Evolutionary conservation across 805 yeast genomes (phyloP).

Genomic region (Millerozyma miso): DNA sequence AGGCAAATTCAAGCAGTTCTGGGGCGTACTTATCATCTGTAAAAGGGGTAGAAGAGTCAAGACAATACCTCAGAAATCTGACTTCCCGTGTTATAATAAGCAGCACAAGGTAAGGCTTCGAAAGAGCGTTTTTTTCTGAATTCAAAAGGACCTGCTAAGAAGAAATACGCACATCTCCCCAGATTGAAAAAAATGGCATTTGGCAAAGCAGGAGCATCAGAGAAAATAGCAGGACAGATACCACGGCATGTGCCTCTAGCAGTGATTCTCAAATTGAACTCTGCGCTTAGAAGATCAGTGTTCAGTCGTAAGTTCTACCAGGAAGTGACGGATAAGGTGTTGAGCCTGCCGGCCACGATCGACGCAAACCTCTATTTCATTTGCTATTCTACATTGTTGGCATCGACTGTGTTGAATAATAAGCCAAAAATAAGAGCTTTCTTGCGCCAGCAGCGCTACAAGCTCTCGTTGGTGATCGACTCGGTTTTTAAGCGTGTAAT

Average conservation of each 20-base stretch:
- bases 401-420: slow-evolving; percentile 34
- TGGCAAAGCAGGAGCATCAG: not conserved
- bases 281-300: slow-evolving; percentile 26
- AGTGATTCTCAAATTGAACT: slow-evolving; percentile 23
- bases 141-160: too few species aligned
- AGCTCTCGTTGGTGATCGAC: slow-evolving; percentile 17
- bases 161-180: not conserved
- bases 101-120: too few species aligned
- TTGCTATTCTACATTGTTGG: slow-evolving; percentile 38
- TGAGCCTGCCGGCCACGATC: slow-evolving; percentile 28
- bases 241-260: slow-evolving; percentile 7
- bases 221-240: not conserved
- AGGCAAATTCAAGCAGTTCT: too few species aligned
- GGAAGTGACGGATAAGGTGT: slow-evolving; percentile 37
- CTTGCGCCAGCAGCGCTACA: slow-evolving; percentile 21
- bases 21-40: too few species aligned
- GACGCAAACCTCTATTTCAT: slow-evolving; percentile 39
- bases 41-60: too few species aligned
- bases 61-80: too few species aligned
- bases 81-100: too few species aligned
- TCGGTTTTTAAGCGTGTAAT: slow-evolving; percentile 2
- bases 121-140: too few species aligned
- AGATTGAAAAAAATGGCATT: not conserved
- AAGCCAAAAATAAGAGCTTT: slow-evolving; percentile 29
- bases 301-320: slow-evolving; percentile 37